phyloP scores from a whole-genome alignment of 2,329 filamentous ascomycete species.

The Paraphaeosphaeria sporulosa region DNA sequence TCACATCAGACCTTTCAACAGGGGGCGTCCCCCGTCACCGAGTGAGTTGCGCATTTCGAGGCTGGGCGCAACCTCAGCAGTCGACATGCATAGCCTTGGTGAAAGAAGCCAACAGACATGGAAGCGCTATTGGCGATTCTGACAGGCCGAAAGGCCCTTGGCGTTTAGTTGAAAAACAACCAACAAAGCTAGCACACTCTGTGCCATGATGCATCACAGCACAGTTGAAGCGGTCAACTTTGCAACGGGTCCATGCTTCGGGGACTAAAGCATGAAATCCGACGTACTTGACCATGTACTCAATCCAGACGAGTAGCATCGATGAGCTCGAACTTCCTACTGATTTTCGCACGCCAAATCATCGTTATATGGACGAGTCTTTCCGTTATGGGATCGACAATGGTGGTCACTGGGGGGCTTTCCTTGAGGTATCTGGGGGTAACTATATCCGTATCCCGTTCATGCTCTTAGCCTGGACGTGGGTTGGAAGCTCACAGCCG shows the following conservation, averaged over 20 bases:
- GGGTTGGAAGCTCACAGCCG: slow-evolving; percentile 1
- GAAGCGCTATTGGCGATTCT: too few relatives aligned
- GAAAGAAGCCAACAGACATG: too few relatives aligned
- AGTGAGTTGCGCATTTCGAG: too few relatives aligned
- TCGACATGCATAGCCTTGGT: too few relatives aligned
- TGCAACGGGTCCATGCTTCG: not conserved
- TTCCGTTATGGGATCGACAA: slow-evolving; percentile 2
- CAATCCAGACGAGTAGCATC: slow-evolving; percentile 19
- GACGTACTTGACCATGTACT: slow-evolving; percentile 17
- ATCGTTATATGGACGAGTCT: slow-evolving; percentile 13
- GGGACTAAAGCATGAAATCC: not conserved
- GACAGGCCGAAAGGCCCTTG: too few relatives aligned
- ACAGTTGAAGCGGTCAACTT: not conserved
- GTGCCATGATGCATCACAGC: too few relatives aligned
- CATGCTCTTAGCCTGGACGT: slow-evolving; percentile 1
- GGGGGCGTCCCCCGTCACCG: too few relatives aligned
- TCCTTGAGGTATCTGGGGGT: slow-evolving; percentile 8
- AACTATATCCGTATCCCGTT: not conserved
- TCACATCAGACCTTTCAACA: too few relatives aligned
- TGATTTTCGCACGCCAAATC: slow-evolving; percentile 16
- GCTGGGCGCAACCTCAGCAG: too few relatives aligned
- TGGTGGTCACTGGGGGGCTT: slow-evolving; percentile 14
- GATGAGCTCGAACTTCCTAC: slow-evolving; percentile 26
- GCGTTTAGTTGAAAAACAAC: too few relatives aligned
- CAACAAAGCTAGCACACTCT: too few relatives aligned